These are phyloP conservation scores for Komagataella mondaviorum DNA, from an alignment of 805 yeast genomes.

Conservation along the genomic window DNA sequence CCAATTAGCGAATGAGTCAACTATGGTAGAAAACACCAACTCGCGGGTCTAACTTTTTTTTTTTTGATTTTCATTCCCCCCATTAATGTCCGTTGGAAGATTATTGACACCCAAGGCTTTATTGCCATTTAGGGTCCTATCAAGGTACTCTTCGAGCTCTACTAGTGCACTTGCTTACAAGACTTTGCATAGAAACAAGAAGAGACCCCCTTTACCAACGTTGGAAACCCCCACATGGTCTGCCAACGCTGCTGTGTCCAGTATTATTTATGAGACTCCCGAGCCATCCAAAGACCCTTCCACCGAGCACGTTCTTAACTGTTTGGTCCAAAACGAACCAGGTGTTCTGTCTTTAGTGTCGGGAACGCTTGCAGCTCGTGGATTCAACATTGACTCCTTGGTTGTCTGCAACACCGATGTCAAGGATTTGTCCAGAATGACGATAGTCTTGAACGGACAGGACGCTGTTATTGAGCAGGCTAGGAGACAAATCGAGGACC, in stretches of 20 bases:
- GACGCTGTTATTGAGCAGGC: constrained; percentile 97
- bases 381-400: constrained; percentile 94
- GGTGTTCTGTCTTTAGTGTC: constrained; percentile 92
- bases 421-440: constrained; percentile 90
- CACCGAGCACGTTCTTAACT: constrained; percentile 84
- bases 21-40: neutral
- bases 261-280: constrained; percentile 90
- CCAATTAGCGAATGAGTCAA: neutral
- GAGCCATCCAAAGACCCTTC: constrained; percentile 43
- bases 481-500: constrained; percentile 92
- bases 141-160: constrained; percentile 35
- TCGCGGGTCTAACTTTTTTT: neutral
- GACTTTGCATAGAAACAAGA: constrained; percentile 73
- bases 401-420: constrained; percentile 97
- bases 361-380: constrained; percentile 94
- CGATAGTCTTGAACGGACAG: constrained; percentile 86
- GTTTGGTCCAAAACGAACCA: constrained; percentile 96
- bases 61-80: neutral
- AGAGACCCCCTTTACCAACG: constrained; percentile 85
- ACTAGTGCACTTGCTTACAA: constrained; percentile 94
- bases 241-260: constrained; percentile 92
- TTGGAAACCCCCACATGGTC: constrained; percentile 91
- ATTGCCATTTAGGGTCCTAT: neutral
- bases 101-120: neutral
- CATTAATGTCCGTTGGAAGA: neutral